Evolutionary conservation across 495 filamentous ascomycete genomes (phyloP), one percentile per base, ranked within the genome.

Genomic region (Lepidopterella palustris): DNA sequence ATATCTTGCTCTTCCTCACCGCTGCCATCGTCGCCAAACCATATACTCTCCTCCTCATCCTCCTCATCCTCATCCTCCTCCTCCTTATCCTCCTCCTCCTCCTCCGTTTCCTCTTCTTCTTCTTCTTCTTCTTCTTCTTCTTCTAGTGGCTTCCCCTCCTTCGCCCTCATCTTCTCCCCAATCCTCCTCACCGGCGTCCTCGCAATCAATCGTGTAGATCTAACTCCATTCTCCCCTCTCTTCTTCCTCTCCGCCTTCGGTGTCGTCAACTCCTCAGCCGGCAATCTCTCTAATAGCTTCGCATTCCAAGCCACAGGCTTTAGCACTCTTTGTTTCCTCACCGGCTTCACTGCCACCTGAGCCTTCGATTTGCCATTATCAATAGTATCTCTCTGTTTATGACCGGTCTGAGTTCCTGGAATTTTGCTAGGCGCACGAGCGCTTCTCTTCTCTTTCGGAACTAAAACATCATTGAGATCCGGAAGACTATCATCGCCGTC

Each of bases 41-140:
- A 68, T 2, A 72, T 18, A 50, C 65, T 72, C 45, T 68, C 59
- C 56, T 71, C 70, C 31, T 61, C 48, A 18, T 64, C 64, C 26
- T 58, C 53, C 24, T 61, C 60, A 28, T 66, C 59, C 18, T 56
- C 35, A 27, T 58, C 62, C 13, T 47, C 62, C 3, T 52, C 2
- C 8, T n/a, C n/a, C n/a, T n/a, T n/a, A n/a, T 55, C 51, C 28
- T 39, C 53, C 52, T 53, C 42, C 49, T 25, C 21, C 57, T 47
- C 20, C 26, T 25, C n/a, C 15, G 13, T 31, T 20, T 52, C 15
- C 6, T 2, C 10, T n/a, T n/a, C n/a, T n/a, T n/a, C 29, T 27
- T 52, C 45, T 21, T 55, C 58, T 1, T 23, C 53, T 23, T 61
- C 60, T 39, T 66, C 59, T 24, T 56, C 35, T 28, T 58, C 62